Conservation (phyloP, 225 moss, liverwort and hornwort species). For the Bryoerythrophyllum caledonicum region DNA sequence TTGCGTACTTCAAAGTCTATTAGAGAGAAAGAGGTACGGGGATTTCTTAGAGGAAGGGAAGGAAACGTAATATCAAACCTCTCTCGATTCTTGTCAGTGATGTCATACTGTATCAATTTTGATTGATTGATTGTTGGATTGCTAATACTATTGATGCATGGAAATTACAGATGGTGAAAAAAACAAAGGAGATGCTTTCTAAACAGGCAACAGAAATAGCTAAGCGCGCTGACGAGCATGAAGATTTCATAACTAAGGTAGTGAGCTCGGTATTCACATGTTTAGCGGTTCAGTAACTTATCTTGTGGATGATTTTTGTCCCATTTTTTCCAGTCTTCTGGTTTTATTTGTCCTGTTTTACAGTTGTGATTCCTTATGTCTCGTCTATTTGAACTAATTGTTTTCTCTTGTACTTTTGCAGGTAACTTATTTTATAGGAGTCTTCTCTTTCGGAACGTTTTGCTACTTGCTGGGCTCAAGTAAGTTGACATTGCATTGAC, state of each 20-base stretch:
- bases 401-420: constrained; percentile 30
- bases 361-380: neutral
- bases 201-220: constrained; percentile 86
- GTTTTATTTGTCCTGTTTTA: neutral
- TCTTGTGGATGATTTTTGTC: neutral
- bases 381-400: constrained; percentile 7
- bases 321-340: neutral
- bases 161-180: constrained; percentile 74
- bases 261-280: neutral
- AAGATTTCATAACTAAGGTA: constrained; percentile 92
- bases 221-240: constrained; percentile 89
- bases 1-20: constrained; percentile 24
- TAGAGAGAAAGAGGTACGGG: constrained; percentile 39
- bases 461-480: constrained; percentile 95
- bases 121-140: constrained; percentile 8
- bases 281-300: neutral
- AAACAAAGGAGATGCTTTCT: constrained; percentile 81
- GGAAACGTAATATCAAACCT: neutral
- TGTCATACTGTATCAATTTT: neutral
- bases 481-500: constrained; percentile 36
- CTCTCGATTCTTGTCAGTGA: neutral
- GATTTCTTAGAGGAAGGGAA: neutral
- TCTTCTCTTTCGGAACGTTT: constrained; percentile 93
- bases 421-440: constrained; percentile 91
- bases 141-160: neutral